These are phyloP conservation scores for Limtongia smithiae DNA, from an alignment of 805 yeast genomes.

Conservation along the genomic window DNA sequence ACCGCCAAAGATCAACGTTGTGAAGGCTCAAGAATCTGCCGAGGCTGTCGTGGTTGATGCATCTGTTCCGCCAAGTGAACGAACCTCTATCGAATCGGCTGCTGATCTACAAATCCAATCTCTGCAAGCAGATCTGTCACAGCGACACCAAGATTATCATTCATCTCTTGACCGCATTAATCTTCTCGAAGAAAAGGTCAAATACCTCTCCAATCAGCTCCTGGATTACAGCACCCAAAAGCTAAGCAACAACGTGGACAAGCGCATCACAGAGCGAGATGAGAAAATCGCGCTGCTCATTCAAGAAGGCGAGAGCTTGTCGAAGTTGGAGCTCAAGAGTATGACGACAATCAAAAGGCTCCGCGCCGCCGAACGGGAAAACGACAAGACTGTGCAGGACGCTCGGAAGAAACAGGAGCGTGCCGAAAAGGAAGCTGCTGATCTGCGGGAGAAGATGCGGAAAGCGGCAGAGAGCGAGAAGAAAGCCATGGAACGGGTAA, in stretches of 20 bases:
- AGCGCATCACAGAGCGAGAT: constrained; percentile 47
- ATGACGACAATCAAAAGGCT: constrained; percentile 64
- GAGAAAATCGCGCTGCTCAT: constrained; percentile 60
- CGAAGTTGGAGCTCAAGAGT: constrained; percentile 65
- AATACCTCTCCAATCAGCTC: constrained; percentile 33
- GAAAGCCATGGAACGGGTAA: constrained; percentile 33
- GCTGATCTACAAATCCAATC: not conserved
- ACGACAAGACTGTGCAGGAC: constrained; percentile 34
- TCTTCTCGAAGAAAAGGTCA: constrained; percentile 35
- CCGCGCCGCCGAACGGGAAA: constrained; percentile 47
- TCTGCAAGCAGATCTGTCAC: constrained; percentile 14
- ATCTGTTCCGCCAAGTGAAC: not conserved
- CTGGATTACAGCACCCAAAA: constrained; percentile 22
- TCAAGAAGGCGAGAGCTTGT: constrained; percentile 71
- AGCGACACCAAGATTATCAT: constrained; percentile 22
- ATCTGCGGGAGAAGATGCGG: constrained; percentile 35
- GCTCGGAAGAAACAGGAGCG: constrained; percentile 34
- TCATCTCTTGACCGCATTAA: constrained; percentile 26
- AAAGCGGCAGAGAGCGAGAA: constrained; percentile 24
- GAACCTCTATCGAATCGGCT: not conserved
- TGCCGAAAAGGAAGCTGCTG: constrained; percentile 43
- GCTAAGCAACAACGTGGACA: constrained; percentile 18
- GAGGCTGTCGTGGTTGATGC: too few relatives aligned
- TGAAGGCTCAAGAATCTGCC: too few relatives aligned
- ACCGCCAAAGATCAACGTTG: too few relatives aligned